These are phyloP conservation scores for Eutrema japonicum DNA, from an alignment of 345 rosid species.

Conservation along the genomic window DNA sequence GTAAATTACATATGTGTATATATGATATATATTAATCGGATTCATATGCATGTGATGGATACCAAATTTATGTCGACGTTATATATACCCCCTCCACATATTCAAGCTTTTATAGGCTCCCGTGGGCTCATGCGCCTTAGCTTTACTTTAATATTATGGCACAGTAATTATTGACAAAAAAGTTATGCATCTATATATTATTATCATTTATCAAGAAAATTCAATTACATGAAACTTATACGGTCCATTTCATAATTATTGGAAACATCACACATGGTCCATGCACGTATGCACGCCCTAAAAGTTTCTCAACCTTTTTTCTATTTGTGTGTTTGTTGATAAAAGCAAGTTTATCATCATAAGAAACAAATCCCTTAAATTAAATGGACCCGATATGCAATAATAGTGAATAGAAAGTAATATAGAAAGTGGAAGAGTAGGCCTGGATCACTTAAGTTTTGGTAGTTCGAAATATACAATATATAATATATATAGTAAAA, in stretches of 20 bases:
- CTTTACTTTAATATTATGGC: slow-evolving; percentile 40
- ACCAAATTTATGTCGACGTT: slow-evolving; percentile 8
- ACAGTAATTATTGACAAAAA: slow-evolving; percentile 36
- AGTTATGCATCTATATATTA: slow-evolving; percentile 24
- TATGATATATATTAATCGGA: not conserved
- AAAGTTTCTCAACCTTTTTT: slow-evolving; percentile 31
- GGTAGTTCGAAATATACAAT: slow-evolving; percentile 10
- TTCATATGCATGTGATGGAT: slow-evolving; percentile 32
- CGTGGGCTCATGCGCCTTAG: slow-evolving; percentile 29
- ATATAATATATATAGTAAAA: slow-evolving; percentile 1
- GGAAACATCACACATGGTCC: slow-evolving; percentile 45
- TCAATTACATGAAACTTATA: slow-evolving; percentile 40
- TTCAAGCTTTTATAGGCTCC: slow-evolving; percentile 37
- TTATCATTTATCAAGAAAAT: slow-evolving; percentile 20
- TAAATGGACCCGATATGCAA: slow-evolving; percentile 35
- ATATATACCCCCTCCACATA: slow-evolving; percentile 24
- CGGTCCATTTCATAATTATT: slow-evolving; percentile 37
- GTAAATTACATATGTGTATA: not conserved
- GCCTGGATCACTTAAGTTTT: slow-evolving; percentile 25
- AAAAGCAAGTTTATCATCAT: slow-evolving; percentile 29
- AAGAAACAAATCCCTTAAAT: slow-evolving; percentile 30
- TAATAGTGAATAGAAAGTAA: slow-evolving; percentile 18
- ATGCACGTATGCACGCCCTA: slow-evolving; percentile 49
- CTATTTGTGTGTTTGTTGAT: slow-evolving; percentile 25
- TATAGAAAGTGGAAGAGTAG: slow-evolving; percentile 6